Base-by-base conservation (phyloP, 78 protist genomes). In the Pigoraptor vietnamica region DNA sequence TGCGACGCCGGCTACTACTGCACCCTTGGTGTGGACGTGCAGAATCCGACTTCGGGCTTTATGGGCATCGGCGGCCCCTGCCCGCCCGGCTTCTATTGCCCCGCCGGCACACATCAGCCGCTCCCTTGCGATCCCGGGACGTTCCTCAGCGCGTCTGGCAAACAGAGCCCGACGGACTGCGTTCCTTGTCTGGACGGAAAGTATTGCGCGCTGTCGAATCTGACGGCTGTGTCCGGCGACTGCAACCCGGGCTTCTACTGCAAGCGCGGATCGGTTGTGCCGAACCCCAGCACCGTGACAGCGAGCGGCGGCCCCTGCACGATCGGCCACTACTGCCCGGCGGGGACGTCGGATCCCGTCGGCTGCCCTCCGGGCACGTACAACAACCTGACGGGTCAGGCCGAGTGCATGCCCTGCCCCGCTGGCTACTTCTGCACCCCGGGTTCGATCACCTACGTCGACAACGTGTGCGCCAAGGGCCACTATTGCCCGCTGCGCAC, bases 1-100 rank as follows among this genome's bases (percentile, higher is more conserved):
- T 91, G 93, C 40, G 40, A 1, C n/a, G 93, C 95, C 29, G 95
- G 95, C 24, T 86, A 37, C 91, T 93, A 83, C 88, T 93, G 95
- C 83, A 91, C 90, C 21, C 55, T 10, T 39, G 93, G 93, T 34
- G 82, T 91, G 25, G 92, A 37, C 0, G 6, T 38, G 39, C n/a
- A 1, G 24, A 24, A 21, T 29, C 81, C 91, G 67, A 14, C 81
- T 39, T 35, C 0, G 14, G 83, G 23, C 36, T 6, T 35, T 55
- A 2, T 21, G 2, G 81, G 88, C 81, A 39, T 14, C 21, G 91
- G 82, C 29, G 56, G 39, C 86, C 2, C 40, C 1, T 95, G 96
- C 40, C 92, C 94, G 1, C 1, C 33, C 0, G 96, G 96, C 39
- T 38, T 34, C 56, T 93, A 81, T 88, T 95, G 96, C 81, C 91